Conservation (phyloP, 306 rosid genomes). For the Abrus precatorius region DNA sequence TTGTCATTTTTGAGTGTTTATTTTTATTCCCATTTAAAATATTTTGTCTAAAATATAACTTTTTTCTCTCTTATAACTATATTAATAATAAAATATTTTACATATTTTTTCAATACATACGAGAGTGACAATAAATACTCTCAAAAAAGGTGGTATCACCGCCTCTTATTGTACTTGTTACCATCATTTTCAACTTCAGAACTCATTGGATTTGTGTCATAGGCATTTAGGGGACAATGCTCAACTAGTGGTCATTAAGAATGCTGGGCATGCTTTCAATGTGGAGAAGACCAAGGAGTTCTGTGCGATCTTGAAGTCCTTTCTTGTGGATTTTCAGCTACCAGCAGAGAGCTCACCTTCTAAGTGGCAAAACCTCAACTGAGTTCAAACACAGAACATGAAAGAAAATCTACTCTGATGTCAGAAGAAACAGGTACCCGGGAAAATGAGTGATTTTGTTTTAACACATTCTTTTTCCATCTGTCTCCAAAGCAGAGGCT, state of each 20-base stretch:
- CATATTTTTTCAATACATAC: no score
- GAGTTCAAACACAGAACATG: neutral
- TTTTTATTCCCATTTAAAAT: no score
- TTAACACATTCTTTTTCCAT: slow-evolving; percentile 35
- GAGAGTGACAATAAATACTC: no score
- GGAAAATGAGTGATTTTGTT: slow-evolving; percentile 6
- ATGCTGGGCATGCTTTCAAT: slow-evolving; percentile 79
- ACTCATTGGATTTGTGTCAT: slow-evolving; percentile 31
- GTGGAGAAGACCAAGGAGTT: slow-evolving; percentile 72
- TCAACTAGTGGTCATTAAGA: slow-evolving; percentile 67
- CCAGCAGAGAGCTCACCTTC: slow-evolving; percentile 36
- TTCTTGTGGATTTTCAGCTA: slow-evolving; percentile 53
- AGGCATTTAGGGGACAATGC: slow-evolving; percentile 84
- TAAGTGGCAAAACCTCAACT: slow-evolving; percentile 23
- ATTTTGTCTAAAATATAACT: no score
- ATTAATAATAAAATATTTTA: no score
- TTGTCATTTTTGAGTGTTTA: no score
- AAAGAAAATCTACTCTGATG: neutral
- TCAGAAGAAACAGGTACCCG: neutral
- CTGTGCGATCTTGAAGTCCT: slow-evolving; percentile 61
- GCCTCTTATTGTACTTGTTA: neutral
- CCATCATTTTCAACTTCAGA: slow-evolving; percentile 3
- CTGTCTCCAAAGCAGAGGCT: slow-evolving; percentile 10
- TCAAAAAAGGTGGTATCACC: no score
- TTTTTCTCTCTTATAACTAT: no score